Percentiles rank a stretch among this genome's conserved stretches.
Conservation (phyloP, 176 grass and related monocot genomes). For the Secale cereale region DNA sequence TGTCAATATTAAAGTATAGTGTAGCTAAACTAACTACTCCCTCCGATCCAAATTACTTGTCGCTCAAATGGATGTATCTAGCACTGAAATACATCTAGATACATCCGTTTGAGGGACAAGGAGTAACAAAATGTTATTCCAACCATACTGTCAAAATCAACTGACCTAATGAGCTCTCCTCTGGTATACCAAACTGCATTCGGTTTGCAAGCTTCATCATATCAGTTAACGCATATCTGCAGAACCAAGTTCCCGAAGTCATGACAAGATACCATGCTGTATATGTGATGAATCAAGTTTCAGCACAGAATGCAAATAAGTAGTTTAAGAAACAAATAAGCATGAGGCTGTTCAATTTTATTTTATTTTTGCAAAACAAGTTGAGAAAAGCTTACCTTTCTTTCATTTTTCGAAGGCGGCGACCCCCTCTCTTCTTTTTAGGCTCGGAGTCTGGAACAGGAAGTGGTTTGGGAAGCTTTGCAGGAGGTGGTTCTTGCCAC, state of each 20-base stretch:
- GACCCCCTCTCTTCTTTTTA: constrained; percentile 79
- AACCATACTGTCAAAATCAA: neutral
- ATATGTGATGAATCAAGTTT: neutral
- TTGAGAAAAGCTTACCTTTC: constrained; percentile 51
- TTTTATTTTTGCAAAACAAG: neutral
- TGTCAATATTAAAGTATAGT: neutral
- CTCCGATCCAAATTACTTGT: too few relatives aligned
- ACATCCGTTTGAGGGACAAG: too few relatives aligned
- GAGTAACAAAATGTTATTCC: neutral
- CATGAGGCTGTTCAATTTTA: neutral
- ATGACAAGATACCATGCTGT: neutral
- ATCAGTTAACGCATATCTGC: constrained; percentile 81
- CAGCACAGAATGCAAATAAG: neutral
- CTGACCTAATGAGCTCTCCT: constrained; percentile 90
- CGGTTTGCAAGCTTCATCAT: constrained; percentile 89
- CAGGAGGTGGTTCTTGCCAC: constrained; percentile 87
- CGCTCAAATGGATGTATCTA: too few relatives aligned
- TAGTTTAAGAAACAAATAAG: neutral
- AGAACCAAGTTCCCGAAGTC: neutral
- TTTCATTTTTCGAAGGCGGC: constrained; percentile 82
- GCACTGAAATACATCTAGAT: too few relatives aligned
- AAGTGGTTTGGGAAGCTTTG: constrained; percentile 86
- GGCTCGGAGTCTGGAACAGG: constrained; percentile 80
- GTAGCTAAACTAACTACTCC: constrained; percentile 5
- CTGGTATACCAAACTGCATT: constrained; percentile 81